Evolutionary conservation across 2,329 filamentous ascomycete genomes (phyloP), one percentile per base, ranked within the genome.

Genomic region (Diaporthe vaccinii): DNA sequence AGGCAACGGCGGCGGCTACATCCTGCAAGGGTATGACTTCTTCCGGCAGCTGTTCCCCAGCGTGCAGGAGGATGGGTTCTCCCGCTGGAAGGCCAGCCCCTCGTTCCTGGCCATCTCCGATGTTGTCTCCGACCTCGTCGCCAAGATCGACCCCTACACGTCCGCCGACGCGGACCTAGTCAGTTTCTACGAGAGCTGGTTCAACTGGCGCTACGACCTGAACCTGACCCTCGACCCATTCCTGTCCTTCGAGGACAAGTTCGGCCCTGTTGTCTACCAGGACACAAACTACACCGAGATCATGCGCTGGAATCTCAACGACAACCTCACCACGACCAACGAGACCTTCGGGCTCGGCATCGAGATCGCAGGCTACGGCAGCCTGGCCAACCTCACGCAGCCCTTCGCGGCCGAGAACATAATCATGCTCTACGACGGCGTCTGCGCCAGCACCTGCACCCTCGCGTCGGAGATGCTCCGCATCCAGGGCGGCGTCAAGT

Each of bases 1-100:
- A 4, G 86, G 86, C 62, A 93, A 93, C 78, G 88, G 87, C 2
- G 91, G 91, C 57, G 91, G 91, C 34, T 87, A 86, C 20, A 88
- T 92, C 59, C 80, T 91, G 10, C 86, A 89, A n/a, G 91, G 89
- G 22, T 91, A 91, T 77, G 91, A 92, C 79, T 85, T 93, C 36
- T 92, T 92, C 83, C 89, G 89, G 72, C 83, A 89, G 80, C 84
- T 91, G 0, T 89, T 90, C 82, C 86, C 86, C 5, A 78, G 82
- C 17, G 82, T 86, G 41, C 81, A 87, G 25, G 82, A 83, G 15
- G 82, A 84, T 5, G 82, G 84, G 8, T 85, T 86, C 78, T 86
- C 88, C 74, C 87, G 88, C 76, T 84, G 84, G 84, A 83, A 84
- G 59, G 80, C 82, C 36, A 83, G 79, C 72, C 78, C 82, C 8